Evolutionary conservation across 2,329 filamentous ascomycete genomes (phyloP), one percentile per base, ranked within the genome.

Genomic region (Scedosporium dehoogii): DNA sequence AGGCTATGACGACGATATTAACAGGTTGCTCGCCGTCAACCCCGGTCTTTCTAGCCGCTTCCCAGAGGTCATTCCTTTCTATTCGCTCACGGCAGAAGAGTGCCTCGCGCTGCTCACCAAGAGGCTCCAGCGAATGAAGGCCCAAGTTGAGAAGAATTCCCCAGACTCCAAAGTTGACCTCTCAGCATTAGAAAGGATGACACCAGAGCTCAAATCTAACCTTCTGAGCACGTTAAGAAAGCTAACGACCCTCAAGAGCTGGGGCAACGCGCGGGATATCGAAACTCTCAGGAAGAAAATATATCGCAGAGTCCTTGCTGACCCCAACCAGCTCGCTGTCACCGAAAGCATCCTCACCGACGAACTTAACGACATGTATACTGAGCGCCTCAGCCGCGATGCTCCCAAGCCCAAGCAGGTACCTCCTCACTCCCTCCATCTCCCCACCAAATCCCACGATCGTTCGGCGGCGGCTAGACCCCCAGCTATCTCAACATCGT

Each of bases 1-100:
- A 0, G 88, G 88, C 0, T 91, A 91, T 65, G 82, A 85, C 9
- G 67, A 78, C 0, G 84, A 90, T 41, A 89, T 91, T 62, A 85
- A 90, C 66, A 73, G 75, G 0, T 77, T 91, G 0, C 78, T 90
- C 72, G 72, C 74, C 0, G 76, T 80, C 21, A 90, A 91, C 65
- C 78, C 82, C 0, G 87, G 87, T 0, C 72, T 91, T 14, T 82
- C 81, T 0, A 87, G 83, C 48, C 81, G 87, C 0, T 91, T 91
- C 67, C 82, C 85, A 0, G 85, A 87, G 44, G 75, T 79, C 0
- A 70, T 90, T 1, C 71, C 81, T 23, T 91, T 90, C 69, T 69
- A 74, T 0, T 67, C 75, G 1, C 69, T 87, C 10, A 81, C 81
- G 0, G 71, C 83, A 2, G 80, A 83, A 53, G 81, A 84, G 67